phyloP scores from a whole-genome alignment of 345 rosid species.

The Eutrema yunnanense region DNA sequence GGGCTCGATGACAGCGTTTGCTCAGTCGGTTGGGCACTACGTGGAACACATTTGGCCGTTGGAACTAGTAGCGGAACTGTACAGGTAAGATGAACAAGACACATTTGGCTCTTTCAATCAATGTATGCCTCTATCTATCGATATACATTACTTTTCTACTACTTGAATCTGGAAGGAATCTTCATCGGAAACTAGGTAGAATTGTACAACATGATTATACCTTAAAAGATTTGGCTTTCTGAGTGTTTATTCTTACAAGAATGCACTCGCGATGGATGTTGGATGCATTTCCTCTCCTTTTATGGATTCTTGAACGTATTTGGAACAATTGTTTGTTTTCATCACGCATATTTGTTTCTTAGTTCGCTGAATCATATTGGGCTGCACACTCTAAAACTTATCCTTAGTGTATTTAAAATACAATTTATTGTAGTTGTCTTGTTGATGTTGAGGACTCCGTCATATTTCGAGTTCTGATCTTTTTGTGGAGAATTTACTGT shows the following conservation, averaged over 20 bases:
- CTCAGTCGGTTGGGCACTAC: conserved; percentile 94
- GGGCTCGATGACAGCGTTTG: conserved; percentile 85
- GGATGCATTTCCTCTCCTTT: not conserved
- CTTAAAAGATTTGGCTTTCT: not conserved
- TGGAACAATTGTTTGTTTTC: not conserved
- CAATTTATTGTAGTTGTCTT: not conserved
- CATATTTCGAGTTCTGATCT: not conserved
- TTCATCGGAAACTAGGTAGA: not conserved
- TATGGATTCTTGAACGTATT: not conserved
- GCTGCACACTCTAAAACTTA: not conserved
- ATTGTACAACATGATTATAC: not conserved
- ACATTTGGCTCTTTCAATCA: not conserved
- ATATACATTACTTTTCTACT: not conserved
- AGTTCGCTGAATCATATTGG: not conserved
- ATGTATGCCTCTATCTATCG: not conserved
- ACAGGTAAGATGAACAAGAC: conserved; percentile 46
- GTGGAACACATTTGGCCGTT: conserved; percentile 79
- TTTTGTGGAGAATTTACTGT: not conserved
- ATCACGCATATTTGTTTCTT: too few relatives aligned
- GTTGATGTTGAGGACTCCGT: not conserved
- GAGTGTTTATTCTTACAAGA: not conserved
- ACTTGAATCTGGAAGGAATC: not conserved
- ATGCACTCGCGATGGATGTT: not conserved
- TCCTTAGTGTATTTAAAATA: not conserved
- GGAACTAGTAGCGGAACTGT: conserved; percentile 88